These are phyloP conservation scores for Lepidopterella palustris DNA, from an alignment of 495 filamentous ascomycete species.

Conservation along the genomic window DNA sequence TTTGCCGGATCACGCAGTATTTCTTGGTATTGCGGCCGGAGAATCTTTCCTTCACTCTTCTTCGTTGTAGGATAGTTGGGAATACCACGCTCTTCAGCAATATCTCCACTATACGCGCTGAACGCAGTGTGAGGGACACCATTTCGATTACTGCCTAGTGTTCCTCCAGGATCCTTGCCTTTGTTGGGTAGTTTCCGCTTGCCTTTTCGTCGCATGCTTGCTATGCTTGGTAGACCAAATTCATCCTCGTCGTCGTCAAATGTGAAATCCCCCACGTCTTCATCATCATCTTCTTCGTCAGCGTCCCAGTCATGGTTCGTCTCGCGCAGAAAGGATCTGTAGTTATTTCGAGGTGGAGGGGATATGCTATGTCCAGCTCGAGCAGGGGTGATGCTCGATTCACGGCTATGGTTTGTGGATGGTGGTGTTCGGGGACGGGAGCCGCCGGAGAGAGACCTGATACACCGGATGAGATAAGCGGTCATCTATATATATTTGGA, in stretches of 20 bases:
- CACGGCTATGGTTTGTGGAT: constrained; percentile 42
- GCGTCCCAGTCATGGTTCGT: constrained; percentile 71
- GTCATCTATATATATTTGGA: not conserved
- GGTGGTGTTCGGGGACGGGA: constrained; percentile 59
- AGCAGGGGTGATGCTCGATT: constrained; percentile 44
- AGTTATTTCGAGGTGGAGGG: constrained; percentile 56
- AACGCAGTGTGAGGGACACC: constrained; percentile 11
- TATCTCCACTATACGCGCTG: constrained; percentile 79
- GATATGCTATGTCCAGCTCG: constrained; percentile 41
- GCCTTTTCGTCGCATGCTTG: constrained; percentile 72
- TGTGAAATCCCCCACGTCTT: constrained; percentile 46
- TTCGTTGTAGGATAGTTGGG: constrained; percentile 81
- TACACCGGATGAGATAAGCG: constrained; percentile 16
- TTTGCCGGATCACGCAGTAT: constrained; percentile 93
- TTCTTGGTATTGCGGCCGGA: constrained; percentile 95
- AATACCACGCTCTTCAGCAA: constrained; percentile 83
- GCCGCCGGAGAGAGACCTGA: constrained; percentile 47
- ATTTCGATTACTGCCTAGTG: not conserved
- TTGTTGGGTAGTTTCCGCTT: constrained; percentile 45
- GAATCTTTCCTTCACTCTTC: constrained; percentile 85
- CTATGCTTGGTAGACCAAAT: constrained; percentile 84
- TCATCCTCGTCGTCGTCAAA: constrained; percentile 89
- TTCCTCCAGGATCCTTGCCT: constrained; percentile 44
- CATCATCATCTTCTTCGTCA: constrained; percentile 51
- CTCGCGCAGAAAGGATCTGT: constrained; percentile 67